phyloP scores from a whole-genome alignment of 768 basidiomycete species.

The Lactarius hatsudake region DNA sequence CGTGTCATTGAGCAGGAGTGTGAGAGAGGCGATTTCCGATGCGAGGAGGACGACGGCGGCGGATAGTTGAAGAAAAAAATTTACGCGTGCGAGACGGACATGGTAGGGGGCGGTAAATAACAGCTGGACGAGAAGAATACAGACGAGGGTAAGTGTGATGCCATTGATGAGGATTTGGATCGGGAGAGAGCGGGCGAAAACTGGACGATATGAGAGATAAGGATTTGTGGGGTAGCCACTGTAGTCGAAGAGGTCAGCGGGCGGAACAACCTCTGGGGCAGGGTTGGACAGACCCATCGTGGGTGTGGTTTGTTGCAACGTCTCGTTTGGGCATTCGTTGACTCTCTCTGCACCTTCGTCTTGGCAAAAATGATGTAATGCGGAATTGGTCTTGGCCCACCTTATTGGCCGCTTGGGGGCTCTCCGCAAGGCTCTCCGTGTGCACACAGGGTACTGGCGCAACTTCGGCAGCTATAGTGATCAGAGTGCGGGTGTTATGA shows the following conservation, averaged over 20 bases:
- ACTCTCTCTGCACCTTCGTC: neutral
- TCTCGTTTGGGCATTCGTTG: neutral
- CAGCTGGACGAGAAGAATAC: slow-evolving; percentile 86
- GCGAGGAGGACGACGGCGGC: slow-evolving; percentile 79
- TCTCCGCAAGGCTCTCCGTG: neutral
- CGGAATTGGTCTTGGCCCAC: neutral
- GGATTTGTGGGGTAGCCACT: slow-evolving; percentile 53
- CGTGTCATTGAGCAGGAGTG: slow-evolving; percentile 64
- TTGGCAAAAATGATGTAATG: neutral
- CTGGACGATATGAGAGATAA: slow-evolving; percentile 72
- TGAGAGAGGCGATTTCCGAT: slow-evolving; percentile 72
- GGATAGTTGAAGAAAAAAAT: slow-evolving; percentile 86
- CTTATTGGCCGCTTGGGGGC: neutral
- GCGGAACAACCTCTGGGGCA: neutral
- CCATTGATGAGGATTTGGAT: slow-evolving; percentile 87
- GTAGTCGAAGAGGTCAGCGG: neutral
- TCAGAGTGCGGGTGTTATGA: neutral
- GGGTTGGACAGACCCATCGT: slow-evolving; percentile 14
- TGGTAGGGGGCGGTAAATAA: slow-evolving; percentile 96
- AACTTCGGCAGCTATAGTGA: neutral
- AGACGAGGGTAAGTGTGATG: slow-evolving; percentile 78
- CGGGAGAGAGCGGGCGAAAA: slow-evolving; percentile 84
- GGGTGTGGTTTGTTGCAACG: neutral
- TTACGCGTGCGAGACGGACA: slow-evolving; percentile 88
- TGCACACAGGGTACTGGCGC: neutral